Conservation (phyloP, 495 filamentous ascomycete species). For the Xeromyces bisporus region DNA sequence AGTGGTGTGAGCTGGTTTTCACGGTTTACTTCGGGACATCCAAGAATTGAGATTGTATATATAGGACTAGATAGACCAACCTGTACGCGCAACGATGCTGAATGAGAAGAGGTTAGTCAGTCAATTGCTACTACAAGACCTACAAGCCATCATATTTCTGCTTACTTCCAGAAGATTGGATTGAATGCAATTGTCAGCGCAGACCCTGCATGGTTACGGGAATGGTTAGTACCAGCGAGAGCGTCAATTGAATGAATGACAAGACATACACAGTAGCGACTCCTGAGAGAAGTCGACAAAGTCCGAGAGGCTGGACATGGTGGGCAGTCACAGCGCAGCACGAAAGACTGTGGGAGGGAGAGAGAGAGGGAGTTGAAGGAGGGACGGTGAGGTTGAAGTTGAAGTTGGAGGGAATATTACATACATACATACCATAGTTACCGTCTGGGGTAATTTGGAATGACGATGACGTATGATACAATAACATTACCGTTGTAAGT, state of each 20-base stretch:
- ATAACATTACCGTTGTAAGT: too few species aligned
- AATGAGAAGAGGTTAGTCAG: conserved; percentile 5
- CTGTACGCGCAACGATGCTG: conserved; percentile 32
- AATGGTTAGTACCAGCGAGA: conserved; percentile 15
- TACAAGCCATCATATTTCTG: conserved; percentile 2
- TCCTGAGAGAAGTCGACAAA: conserved; percentile 30
- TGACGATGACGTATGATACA: too few species aligned
- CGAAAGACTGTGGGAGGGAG: conserved; percentile 3
- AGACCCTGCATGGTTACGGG: conserved; percentile 16
- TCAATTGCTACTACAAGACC: neutral
- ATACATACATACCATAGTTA: too few species aligned
- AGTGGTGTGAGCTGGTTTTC: conserved; percentile 2
- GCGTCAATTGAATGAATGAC: conserved; percentile 1
- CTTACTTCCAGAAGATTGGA: conserved; percentile 42
- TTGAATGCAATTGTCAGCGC: conserved; percentile 36
- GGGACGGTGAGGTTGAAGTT: conserved; percentile 2
- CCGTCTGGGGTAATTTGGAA: too few species aligned
- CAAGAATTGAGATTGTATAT: too few species aligned
- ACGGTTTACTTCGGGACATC: too few species aligned
- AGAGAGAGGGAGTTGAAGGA: conserved; percentile 1
- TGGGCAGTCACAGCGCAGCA: neutral
- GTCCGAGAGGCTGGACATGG: conserved; percentile 23
- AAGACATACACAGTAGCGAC: conserved; percentile 24
- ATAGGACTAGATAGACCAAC: conserved; percentile 12
- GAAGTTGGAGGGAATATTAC: too few species aligned